These are phyloP conservation scores for Cladosporium sp. DNA, from an alignment of 2,329 filamentous ascomycete genomes.

Conservation along the genomic window DNA sequence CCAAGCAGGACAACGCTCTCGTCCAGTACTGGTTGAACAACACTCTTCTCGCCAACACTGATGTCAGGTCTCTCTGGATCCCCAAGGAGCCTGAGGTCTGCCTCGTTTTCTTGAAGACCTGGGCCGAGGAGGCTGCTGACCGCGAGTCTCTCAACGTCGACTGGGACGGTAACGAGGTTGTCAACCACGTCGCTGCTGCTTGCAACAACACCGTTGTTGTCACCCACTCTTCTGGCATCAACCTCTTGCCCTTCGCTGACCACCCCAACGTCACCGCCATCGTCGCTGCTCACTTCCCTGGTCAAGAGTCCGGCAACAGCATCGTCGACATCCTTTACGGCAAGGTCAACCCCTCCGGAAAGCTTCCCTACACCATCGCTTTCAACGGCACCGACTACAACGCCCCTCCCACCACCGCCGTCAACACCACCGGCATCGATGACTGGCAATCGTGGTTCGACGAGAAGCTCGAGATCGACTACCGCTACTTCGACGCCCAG, in stretches of 20 bases:
- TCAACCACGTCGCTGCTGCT: slow-evolving; percentile 22
- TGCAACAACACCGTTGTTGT: slow-evolving; percentile 37
- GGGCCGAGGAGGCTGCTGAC: slow-evolving; percentile 38
- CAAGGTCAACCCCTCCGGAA: slow-evolving; percentile 35
- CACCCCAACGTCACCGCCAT: slow-evolving; percentile 42
- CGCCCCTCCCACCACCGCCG: slow-evolving; percentile 29
- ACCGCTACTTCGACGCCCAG: slow-evolving; percentile 76
- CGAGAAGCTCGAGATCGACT: slow-evolving; percentile 80
- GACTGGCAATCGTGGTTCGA: slow-evolving; percentile 66
- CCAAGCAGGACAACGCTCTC: slow-evolving; percentile 24
- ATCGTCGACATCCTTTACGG: slow-evolving; percentile 39
- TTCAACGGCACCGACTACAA: slow-evolving; percentile 18
- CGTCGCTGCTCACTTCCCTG: slow-evolving; percentile 39
- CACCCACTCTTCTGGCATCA: slow-evolving; percentile 40
- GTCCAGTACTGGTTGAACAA: slow-evolving; percentile 13
- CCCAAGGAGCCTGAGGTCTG: slow-evolving; percentile 31
- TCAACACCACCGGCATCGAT: slow-evolving; percentile 11
- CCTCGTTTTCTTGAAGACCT: slow-evolving; percentile 58
- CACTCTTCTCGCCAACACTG: slow-evolving; percentile 24
- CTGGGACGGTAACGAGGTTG: slow-evolving; percentile 12
- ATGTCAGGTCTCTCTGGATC: slow-evolving; percentile 18
- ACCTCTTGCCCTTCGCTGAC: slow-evolving; percentile 40
- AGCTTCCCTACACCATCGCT: slow-evolving; percentile 46
- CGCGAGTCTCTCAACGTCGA: slow-evolving; percentile 11
- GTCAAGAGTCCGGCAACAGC: slow-evolving; percentile 39